Base-by-base conservation (phyloP, 2,329 filamentous ascomycete species). In the Aspergillus cejpii region DNA sequence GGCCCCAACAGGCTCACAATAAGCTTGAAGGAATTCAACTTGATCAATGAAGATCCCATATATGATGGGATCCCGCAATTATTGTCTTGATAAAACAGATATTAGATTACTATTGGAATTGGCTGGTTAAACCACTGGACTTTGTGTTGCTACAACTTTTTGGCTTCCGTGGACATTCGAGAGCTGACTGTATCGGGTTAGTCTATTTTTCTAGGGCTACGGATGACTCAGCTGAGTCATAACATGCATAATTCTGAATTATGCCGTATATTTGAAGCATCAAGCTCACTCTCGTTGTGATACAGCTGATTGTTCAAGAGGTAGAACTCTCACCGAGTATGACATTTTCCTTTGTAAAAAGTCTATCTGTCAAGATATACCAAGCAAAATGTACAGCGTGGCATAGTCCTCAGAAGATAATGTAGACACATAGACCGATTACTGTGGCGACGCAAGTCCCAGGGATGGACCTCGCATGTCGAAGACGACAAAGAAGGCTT, bases 401-500 rank as follows among this genome's bases (percentile, higher is more conserved):
- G n/a, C n/a, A n/a, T n/a, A n/a, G n/a, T n/a, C n/a, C n/a, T n/a
- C n/a, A n/a, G n/a, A n/a, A n/a, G n/a, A n/a, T n/a, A n/a, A n/a
- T n/a, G n/a, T n/a, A n/a, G n/a, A n/a, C n/a, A n/a, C n/a, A n/a
- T n/a, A n/a, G n/a, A n/a, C n/a, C n/a, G n/a, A n/a, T n/a, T n/a
- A n/a, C n/a, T n/a, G n/a, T n/a, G 71, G 70, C 27, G 68, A 62
- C 17, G 75, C 79, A 52, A 82, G 65, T 21, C 76, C 75, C 33
- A 82, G 62, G 12, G 66, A 69, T 3, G 73, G 73, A 1, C 67
- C 67, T 2, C 67, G 60, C 52, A 70, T 62, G 53, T 78, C 73
- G 58, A 83, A 83, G 44, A 79, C 77, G 37, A 79, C 78, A 56
- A 81, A 79, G 52, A 79, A 71, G 3, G 76, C 69, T 65, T 76